Evolutionary conservation across 306 rosid genomes (phyloP).

Genomic region (Trichosanthes truncata): DNA sequence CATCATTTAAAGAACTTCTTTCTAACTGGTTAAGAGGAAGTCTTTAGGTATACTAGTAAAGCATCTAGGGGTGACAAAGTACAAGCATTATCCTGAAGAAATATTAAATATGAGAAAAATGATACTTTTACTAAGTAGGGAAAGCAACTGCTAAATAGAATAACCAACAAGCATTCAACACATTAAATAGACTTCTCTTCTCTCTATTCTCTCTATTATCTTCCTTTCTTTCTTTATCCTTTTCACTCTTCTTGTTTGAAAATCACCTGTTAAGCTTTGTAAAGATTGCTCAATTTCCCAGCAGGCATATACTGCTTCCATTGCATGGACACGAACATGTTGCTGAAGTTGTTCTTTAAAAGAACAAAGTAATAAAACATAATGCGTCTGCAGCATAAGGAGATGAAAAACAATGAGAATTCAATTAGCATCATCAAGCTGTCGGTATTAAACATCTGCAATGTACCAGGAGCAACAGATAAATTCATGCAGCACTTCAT

Average conservation of each 20-base stretch:
- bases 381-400: conserved; percentile 63
- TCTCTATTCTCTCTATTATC: not conserved
- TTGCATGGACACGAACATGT: conserved; percentile 95
- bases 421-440: not conserved
- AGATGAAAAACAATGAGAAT: not conserved
- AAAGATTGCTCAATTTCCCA: conserved; percentile 98
- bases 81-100: not conserved
- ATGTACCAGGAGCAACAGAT: not conserved
- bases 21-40: not conserved
- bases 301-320: conserved; percentile 99
- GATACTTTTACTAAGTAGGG: not conserved
- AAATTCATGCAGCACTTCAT: not conserved
- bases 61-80: not conserved
- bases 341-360: conserved; percentile 98
- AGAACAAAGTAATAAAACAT: conserved; percentile 90
- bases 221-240: not conserved
- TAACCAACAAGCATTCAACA: not conserved
- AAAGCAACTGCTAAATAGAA: not conserved
- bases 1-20: not conserved
- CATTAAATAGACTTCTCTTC: not conserved
- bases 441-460: not conserved
- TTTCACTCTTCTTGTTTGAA: not conserved
- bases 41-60: not conserved
- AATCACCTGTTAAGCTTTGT: conserved; percentile 85
- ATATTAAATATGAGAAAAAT: not conserved